Percentiles rank a stretch among this genome's conserved stretches.
phyloP scores from a whole-genome alignment of 129 eudicot species.

The Tanacetum coccineum region DNA sequence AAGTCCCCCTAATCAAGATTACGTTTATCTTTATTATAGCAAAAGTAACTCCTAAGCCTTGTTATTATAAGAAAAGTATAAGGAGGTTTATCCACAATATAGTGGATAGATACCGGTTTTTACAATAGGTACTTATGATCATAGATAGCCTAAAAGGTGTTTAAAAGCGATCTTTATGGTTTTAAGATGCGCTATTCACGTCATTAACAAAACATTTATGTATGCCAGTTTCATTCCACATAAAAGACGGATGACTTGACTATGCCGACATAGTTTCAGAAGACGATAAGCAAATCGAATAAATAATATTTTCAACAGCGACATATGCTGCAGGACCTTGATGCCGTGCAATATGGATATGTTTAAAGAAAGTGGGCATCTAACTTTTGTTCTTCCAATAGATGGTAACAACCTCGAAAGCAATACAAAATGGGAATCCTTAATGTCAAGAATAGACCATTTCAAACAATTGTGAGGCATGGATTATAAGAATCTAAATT shows the following conservation, averaged over 20 bases:
- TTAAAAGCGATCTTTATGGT: constrained; percentile 4
- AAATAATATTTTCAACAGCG: constrained; percentile 14
- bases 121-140: too few species aligned
- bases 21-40: neutral
- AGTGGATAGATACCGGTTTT: neutral
- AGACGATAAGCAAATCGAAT: constrained; percentile 1
- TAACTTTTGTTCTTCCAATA: constrained; percentile 32
- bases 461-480: constrained; percentile 9
- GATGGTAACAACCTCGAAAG: constrained; percentile 37
- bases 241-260: neutral
- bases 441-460: constrained; percentile 23
- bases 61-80: neutral
- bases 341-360: constrained; percentile 11
- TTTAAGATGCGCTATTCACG: neutral
- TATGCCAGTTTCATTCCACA: neutral
- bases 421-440: constrained; percentile 23
- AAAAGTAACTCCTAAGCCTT: neutral
- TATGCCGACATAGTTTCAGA: neutral
- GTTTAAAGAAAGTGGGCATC: constrained; percentile 34
- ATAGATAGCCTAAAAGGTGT: neutral
- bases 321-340: constrained; percentile 22
- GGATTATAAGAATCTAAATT: constrained; percentile 14
- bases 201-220: neutral
- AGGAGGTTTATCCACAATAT: constrained; percentile 7
- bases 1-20: neutral